Base-by-base conservation (phyloP, 306 rosid genomes). In the Aeschynomene evenia region DNA sequence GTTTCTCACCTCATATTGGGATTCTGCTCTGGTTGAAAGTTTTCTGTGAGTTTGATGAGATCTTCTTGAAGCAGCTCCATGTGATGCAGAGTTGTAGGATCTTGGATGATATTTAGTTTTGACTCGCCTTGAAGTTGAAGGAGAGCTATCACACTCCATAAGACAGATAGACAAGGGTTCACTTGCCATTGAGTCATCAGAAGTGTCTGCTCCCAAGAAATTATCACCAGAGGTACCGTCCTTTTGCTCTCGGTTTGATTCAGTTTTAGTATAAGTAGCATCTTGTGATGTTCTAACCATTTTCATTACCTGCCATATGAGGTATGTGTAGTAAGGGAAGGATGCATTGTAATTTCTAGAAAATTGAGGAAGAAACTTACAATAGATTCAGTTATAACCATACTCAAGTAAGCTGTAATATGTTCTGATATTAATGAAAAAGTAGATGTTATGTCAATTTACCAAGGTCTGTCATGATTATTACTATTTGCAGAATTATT, bases 1-100 rank as follows among this genome's bases (percentile, higher is more conserved):
- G 3, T 56, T 36, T 66, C 83, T 79, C 63, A 85, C 89, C 86
- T 82, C 73, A 59, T 64, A n/a, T 40, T 5, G 31, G 23, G 51
- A 22, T 26, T 4, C 36, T 50, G 51, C 71, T 55, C 16, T 37
- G 11, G 12, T 24, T 15, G 42, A 19, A 65, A 19, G 36, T 22
- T 40, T 39, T 18, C 23, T 63, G 21, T 55, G 63, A 15, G 19
- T 3, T 19, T 65, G 81, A 14, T 65, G 81, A 14, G 61, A 28
- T 71, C 72, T 69, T 78, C 37, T 62, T 24, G 43, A 22, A 49
- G 16, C 9, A 24, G 36, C 55, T 68, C 52, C 73, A 6, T 55
- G 52, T 28, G 34, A 33, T 8, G 29, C 42, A 15, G 1, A 23
- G 48, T 52, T 68, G 53, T 13, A 11, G 61, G 66, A 42, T 57